Evolutionary conservation across 345 rosid genomes (phyloP).

Genomic region (Abelmoschus esculentus): DNA sequence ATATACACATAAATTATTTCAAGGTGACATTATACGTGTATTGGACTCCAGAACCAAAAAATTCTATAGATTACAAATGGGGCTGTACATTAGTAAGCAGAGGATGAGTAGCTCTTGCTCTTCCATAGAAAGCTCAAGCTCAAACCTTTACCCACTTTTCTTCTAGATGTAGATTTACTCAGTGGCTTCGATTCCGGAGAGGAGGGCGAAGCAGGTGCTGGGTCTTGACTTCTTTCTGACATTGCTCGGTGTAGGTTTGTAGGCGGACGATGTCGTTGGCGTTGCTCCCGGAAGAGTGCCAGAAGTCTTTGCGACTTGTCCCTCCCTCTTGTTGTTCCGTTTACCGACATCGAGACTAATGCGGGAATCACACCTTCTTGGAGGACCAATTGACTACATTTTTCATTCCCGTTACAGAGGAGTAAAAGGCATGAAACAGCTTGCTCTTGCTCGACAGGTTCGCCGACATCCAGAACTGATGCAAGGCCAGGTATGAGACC

Average conservation of each 20-base stretch:
- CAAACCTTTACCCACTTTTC: slow-evolving; percentile 62
- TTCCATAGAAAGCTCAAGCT: slow-evolving; percentile 59
- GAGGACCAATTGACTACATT: slow-evolving; percentile 73
- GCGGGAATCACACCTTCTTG: slow-evolving; percentile 98
- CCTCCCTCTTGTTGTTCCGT: slow-evolving; percentile 71
- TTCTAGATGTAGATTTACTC: slow-evolving; percentile 62
- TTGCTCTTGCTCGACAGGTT: slow-evolving; percentile 71
- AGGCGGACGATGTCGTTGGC: slow-evolving; percentile 66
- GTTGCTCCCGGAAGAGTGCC: slow-evolving; percentile 79
- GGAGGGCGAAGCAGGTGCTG: slow-evolving; percentile 22
- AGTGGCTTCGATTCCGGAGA: slow-evolving; percentile 43
- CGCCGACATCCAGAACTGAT: slow-evolving; percentile 62
- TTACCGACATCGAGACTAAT: slow-evolving; percentile 77
- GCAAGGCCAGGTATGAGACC: slow-evolving; percentile 65
- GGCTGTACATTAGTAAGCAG: slow-evolving; percentile 65
- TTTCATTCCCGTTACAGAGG: slow-evolving; percentile 65
- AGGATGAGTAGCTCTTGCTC: slow-evolving; percentile 84
- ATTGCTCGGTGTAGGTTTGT: slow-evolving; percentile 16
- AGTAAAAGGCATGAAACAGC: slow-evolving; percentile 66
- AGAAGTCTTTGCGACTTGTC: slow-evolving; percentile 89
- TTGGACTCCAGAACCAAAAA: slow-evolving; percentile 16
- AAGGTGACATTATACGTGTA: neutral
- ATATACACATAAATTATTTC: too few relatives aligned
- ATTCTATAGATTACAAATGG: slow-evolving; percentile 33
- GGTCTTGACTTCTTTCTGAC: slow-evolving; percentile 32